A percentile compares a stretch with the other conserved stretches of the same genome.
phyloP scores from a whole-genome alignment of 1,284 basidiomycete species.

The Moniliophthora roreri region DNA sequence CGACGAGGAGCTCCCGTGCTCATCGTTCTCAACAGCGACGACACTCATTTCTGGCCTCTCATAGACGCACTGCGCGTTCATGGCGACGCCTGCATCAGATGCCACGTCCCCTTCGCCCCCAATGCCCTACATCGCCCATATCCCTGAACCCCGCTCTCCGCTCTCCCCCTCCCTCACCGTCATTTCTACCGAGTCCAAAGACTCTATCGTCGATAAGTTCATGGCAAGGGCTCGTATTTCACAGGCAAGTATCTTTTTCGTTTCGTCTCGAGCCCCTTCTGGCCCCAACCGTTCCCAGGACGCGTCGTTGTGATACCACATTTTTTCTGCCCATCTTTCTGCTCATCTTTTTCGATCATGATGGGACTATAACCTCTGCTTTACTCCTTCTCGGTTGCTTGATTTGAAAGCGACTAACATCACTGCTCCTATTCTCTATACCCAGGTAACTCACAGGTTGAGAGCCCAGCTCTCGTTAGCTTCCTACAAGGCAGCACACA shows the following conservation, averaged over 20 bases:
- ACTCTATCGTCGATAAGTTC: slow-evolving; percentile 60
- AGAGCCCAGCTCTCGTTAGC: slow-evolving; percentile 77
- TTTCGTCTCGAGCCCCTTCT: no score
- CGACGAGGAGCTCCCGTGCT: slow-evolving; percentile 34
- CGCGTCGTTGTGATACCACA: slow-evolving; percentile 40
- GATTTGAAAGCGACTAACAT: slow-evolving; percentile 2
- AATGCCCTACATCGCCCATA: slow-evolving; percentile 51
- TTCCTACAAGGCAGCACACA: slow-evolving; percentile 75
- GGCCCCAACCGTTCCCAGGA: slow-evolving; percentile 22
- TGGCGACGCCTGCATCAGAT: slow-evolving; percentile 76
- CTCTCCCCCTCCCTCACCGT: slow-evolving; percentile 34
- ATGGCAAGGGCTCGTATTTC: slow-evolving; percentile 73
- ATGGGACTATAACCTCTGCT: background rate
- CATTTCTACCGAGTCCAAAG: slow-evolving; percentile 32
- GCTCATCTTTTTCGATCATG: slow-evolving; percentile 20
- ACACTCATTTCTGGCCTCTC: background rate
- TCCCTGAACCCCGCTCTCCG: slow-evolving; percentile 20
- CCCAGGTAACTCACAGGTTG: slow-evolving; percentile 71
- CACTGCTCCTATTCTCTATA: slow-evolving; percentile 4
- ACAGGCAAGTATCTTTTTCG: slow-evolving; percentile 54
- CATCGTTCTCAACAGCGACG: slow-evolving; percentile 7
- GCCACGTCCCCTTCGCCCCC: slow-evolving; percentile 76
- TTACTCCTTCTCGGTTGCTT: slow-evolving; percentile 3
- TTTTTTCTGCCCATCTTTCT: slow-evolving; percentile 6
- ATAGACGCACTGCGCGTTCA: slow-evolving; percentile 40